Evolutionary conservation across 1,139 yeast genomes (phyloP), one percentile per base, ranked within the genome.

Genomic region (Suhomyces kunorum): DNA sequence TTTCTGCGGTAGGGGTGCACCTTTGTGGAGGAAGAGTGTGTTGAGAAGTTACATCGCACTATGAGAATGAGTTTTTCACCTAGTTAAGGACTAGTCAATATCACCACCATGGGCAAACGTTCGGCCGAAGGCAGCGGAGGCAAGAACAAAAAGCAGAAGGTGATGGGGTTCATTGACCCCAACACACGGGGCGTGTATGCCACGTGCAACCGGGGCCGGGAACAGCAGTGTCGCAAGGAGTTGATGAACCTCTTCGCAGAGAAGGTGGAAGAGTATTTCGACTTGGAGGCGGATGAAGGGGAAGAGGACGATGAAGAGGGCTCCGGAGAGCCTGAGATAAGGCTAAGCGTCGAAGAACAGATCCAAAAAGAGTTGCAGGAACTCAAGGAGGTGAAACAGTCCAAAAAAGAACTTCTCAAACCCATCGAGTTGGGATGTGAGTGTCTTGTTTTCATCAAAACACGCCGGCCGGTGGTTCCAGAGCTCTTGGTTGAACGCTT

Each of bases 161-260:
- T 34, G 8, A 56, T 66, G 20, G 80, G 80, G 3, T 66, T 79
- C 43, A 58, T 81, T 16, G 96, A 88, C 54, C 95, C 96, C 0
- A 81, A 81, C 36, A 84, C 95, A 47, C 68, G 83, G 32, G 96
- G 98, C 1, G 70, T 87, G 2, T 92, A 83, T 63, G 96, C 89
- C 16, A 87, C 96, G 0, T 87, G 97, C 61, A 75, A 79, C 36
- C 72, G 96, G 52, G 84, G 87, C 32, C 80, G 83, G 49, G 96
- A 90, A 61, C 73, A 76, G 43, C 80, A 77, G 42, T 86, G 96
- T 51, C 77, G 83, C 15, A 78, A 80, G 44, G 98, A 90, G 60
- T 66, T 90, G 53, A 72, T 79, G 51, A 65, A 74, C 40, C 63
- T 89, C 26, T 76, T 90, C 41, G 56, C 65, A 39, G 74, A 78